A percentile compares a stretch with the other conserved stretches of the same genome.
These are phyloP conservation scores for Echinosophora koreensis DNA, from an alignment of 306 rosid genomes.

Conservation along the genomic window DNA sequence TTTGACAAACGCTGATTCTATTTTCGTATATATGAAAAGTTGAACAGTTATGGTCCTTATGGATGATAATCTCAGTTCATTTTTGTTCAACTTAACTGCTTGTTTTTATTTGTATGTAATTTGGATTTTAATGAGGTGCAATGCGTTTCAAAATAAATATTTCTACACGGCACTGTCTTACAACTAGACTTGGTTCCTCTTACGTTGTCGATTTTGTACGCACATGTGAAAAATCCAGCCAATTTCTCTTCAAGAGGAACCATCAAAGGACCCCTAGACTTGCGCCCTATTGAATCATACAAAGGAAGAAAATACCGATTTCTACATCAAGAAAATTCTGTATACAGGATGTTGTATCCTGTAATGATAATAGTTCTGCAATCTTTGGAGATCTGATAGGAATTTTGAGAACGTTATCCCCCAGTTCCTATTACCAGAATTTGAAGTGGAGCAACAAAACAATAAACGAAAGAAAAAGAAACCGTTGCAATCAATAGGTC, in stretches of 20 bases:
- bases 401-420: neutral
- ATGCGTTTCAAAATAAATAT: neutral
- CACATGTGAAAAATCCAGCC: neutral
- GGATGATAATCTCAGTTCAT: conserved; percentile 7
- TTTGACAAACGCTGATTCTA: conserved; percentile 16
- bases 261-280: neutral
- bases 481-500: too few species aligned
- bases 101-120: neutral
- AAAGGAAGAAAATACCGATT: neutral
- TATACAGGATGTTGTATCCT: neutral
- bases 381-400: neutral
- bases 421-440: neutral
- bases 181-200: too few species aligned
- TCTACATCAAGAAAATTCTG: neutral
- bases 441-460: conserved; percentile 17
- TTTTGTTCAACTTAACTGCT: conserved; percentile 27
- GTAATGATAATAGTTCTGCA: neutral
- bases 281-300: too few species aligned
- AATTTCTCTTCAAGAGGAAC: neutral
- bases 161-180: too few species aligned
- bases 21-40: conserved; percentile 5
- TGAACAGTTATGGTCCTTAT: conserved; percentile 11
- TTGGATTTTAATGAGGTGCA: conserved; percentile 10
- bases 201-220: neutral
- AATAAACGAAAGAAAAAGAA: too few species aligned